Evolutionary conservation across 1,284 basidiomycete genomes (phyloP).

Genomic region (Ceratobasidium sp.): DNA sequence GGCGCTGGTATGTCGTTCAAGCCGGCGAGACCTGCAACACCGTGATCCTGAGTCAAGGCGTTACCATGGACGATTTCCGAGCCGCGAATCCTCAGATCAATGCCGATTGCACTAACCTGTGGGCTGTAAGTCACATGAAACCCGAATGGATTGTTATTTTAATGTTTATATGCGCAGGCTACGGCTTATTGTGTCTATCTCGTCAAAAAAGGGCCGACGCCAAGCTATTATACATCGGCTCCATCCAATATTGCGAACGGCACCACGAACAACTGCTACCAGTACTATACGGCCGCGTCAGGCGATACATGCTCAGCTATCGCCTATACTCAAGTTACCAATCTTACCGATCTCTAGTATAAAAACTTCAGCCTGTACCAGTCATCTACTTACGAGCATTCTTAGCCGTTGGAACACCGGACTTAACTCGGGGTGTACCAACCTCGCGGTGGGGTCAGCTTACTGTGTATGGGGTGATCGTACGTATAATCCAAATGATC

Average conservation of each 20-base stretch:
- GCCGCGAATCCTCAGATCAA: conserved; percentile 24
- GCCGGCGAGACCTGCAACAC: conserved; percentile 25
- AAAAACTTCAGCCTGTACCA: too few relatives aligned
- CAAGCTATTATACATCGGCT: neutral
- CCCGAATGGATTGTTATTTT: too few relatives aligned
- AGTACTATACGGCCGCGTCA: conserved; percentile 17
- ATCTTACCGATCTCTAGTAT: conserved; percentile 4
- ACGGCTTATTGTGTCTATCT: conserved; percentile 24
- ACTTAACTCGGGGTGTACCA: conserved; percentile 13
- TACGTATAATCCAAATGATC: neutral
- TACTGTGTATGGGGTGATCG: conserved; percentile 25
- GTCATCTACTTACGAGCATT: neutral
- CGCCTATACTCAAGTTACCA: conserved; percentile 13
- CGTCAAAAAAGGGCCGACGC: conserved; percentile 7
- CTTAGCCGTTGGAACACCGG: conserved; percentile 16
- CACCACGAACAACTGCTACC: conserved; percentile 21
- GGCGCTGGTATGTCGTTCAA: conserved; percentile 22
- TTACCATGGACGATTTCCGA: conserved; percentile 12
- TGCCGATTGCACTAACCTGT: conserved; percentile 17
- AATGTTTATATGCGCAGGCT: neutral
- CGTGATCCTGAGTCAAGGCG: conserved; percentile 10
- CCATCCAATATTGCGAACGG: conserved; percentile 19
- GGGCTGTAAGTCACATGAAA: neutral
- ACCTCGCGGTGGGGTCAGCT: conserved; percentile 3
- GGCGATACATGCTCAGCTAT: conserved; percentile 16